phyloP scores from a whole-genome alignment of 1,284 basidiomycete species.

The Hymenochaete sp. region DNA sequence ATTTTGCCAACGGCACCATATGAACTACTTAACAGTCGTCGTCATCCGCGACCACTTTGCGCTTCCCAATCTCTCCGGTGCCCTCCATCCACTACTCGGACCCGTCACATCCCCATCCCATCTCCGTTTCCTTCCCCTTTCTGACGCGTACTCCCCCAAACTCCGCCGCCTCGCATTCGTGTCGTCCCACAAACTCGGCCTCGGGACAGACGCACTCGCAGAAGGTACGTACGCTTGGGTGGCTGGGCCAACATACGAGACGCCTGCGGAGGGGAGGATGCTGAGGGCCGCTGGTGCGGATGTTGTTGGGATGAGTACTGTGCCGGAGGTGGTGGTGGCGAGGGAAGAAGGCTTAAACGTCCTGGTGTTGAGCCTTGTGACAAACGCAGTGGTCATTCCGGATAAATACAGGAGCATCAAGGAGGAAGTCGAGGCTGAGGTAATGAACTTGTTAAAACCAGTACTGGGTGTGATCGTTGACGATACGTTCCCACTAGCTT shows the following conservation, averaged over 20 bases:
- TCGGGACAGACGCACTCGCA: constrained; percentile 40
- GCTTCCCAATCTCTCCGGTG: constrained; percentile 64
- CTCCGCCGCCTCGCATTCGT: constrained; percentile 65
- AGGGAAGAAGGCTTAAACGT: constrained; percentile 66
- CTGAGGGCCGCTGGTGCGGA: constrained; percentile 66
- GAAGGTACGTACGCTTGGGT: constrained; percentile 86
- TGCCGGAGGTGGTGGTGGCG: constrained; percentile 83
- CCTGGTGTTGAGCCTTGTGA: constrained; percentile 71
- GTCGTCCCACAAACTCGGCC: constrained; percentile 49
- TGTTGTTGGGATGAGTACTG: constrained; percentile 83
- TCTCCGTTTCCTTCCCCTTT: constrained; percentile 70
- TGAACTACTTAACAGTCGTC: constrained; percentile 44
- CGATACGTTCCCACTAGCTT: constrained; percentile 35
- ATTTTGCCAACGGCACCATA: not conserved
- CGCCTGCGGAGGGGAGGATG: constrained; percentile 71
- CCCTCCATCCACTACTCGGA: constrained; percentile 69
- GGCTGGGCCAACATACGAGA: constrained; percentile 77
- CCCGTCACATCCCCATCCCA: constrained; percentile 46
- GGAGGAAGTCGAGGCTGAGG: constrained; percentile 68
- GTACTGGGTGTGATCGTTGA: too few species aligned
- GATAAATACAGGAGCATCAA: constrained; percentile 60
- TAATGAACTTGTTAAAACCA: constrained; percentile 23
- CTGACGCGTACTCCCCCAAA: constrained; percentile 64
- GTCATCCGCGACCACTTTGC: constrained; percentile 78
- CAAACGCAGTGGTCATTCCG: constrained; percentile 74